These are phyloP conservation scores for Rutstroemia sp. DNA, from an alignment of 2,329 filamentous ascomycete species.

Conservation along the genomic window DNA sequence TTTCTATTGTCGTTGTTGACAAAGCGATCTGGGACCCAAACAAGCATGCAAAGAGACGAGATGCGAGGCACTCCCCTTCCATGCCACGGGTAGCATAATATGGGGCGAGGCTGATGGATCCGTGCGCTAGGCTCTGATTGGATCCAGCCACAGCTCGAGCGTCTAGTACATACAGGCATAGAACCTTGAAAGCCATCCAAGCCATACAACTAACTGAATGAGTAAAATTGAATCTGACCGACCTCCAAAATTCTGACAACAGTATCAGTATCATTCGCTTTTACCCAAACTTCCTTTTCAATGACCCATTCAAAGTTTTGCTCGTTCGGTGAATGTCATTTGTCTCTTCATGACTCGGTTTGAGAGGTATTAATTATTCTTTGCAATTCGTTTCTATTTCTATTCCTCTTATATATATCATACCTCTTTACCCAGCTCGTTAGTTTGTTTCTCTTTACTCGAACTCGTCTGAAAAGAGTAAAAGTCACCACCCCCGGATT, in stretches of 20 bases:
- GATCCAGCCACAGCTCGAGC: conserved; percentile 6
- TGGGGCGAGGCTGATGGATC: not conserved
- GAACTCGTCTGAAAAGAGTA: not conserved
- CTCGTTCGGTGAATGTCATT: too few species aligned
- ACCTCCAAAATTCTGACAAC: conserved; percentile 2
- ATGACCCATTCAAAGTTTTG: too few species aligned
- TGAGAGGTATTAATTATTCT: too few species aligned
- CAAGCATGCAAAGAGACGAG: too few species aligned
- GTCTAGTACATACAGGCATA: not conserved
- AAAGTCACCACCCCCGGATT: not conserved
- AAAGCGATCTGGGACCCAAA: not conserved
- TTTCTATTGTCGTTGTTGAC: not conserved
- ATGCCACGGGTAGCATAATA: not conserved
- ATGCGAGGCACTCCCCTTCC: not conserved
- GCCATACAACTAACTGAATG: conserved; percentile 1
- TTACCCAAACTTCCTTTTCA: too few species aligned
- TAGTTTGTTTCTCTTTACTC: not conserved
- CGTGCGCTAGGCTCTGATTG: not conserved
- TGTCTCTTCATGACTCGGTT: too few species aligned
- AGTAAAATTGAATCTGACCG: conserved; percentile 10
- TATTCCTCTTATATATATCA: not conserved
- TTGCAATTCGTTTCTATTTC: not conserved
- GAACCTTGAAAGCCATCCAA: not conserved
- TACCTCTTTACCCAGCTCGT: not conserved
- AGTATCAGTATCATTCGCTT: not conserved